Evolutionary conservation across 352 stramenopile genomes (phyloP).

Genomic region (Phytophthora niederhauseri): DNA sequence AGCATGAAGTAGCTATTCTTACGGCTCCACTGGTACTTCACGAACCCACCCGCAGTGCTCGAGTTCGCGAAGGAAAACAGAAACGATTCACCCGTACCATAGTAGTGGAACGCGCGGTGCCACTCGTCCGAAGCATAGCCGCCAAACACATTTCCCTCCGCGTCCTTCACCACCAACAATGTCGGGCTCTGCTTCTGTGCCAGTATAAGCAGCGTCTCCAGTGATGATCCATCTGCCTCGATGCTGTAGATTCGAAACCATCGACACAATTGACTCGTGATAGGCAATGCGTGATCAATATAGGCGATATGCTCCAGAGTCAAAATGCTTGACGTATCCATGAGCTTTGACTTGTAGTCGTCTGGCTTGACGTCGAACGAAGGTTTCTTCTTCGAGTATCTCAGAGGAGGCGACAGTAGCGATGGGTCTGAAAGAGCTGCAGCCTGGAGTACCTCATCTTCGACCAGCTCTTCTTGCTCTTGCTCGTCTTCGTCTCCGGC

Average conservation of each 20-base stretch:
- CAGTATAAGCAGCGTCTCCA: slow-evolving; percentile 75
- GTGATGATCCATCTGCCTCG: slow-evolving; percentile 73
- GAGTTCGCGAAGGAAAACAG: slow-evolving; percentile 84
- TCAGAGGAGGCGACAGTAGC: slow-evolving; percentile 28
- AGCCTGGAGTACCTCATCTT: slow-evolving; percentile 41
- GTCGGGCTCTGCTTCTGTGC: slow-evolving; percentile 77
- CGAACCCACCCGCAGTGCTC: slow-evolving; percentile 47
- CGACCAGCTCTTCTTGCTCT: slow-evolving; percentile 19
- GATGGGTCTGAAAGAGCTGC: slow-evolving; percentile 21
- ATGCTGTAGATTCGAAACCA: slow-evolving; percentile 87
- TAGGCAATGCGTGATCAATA: slow-evolving; percentile 75
- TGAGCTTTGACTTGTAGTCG: slow-evolving; percentile 77
- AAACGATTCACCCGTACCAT: slow-evolving; percentile 88
- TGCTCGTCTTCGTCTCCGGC: slow-evolving; percentile 35
- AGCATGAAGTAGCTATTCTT: slow-evolving; percentile 93
- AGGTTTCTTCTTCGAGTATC: slow-evolving; percentile 47
- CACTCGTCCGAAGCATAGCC: slow-evolving; percentile 84
- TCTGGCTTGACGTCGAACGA: slow-evolving; percentile 67
- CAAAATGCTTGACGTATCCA: slow-evolving; percentile 76
- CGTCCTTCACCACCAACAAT: slow-evolving; percentile 83
- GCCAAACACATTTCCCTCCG: slow-evolving; percentile 79
- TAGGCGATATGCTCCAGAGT: slow-evolving; percentile 68
- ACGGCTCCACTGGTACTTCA: slow-evolving; percentile 87
- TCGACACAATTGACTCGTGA: slow-evolving; percentile 79
- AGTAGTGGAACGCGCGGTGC: slow-evolving; percentile 86